Evolutionary conservation across 345 rosid species (phyloP), one percentile per base, ranked within the genome.

Genomic region (Linum trigynum): DNA sequence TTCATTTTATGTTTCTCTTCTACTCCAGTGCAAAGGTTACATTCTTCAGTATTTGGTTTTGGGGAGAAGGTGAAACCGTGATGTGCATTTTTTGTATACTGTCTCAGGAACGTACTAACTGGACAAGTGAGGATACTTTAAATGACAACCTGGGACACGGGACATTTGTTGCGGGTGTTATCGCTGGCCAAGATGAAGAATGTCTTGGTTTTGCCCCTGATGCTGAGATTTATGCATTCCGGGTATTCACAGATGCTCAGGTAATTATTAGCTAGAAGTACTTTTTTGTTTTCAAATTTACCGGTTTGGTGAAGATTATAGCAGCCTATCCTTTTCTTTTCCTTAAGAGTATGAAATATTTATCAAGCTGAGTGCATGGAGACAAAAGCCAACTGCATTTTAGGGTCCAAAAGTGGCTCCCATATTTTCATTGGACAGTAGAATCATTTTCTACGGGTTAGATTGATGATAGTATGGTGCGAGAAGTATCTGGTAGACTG

Each of bases 91-190:
- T 51, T 65, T 74, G 66, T 43, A 63, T 65, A 70, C 70, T 23
- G 32, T 77, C 70, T 76, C 70, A 92, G 98, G 98, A 90, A 70
- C 98, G 98, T 61, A 90, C 97, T 36, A 92, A 92, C 73, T 92
- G 98, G 98, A 92, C 98, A 12, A 88, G 88, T 67, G 98, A 92
- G 75, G 86, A 88, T 76, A 92, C 98, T 64, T 79, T 92, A 75
- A 92, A 90, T 85, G 98, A 92, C 81, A 92, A 92, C 73, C 96
- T 92, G 75, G 98, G 98, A 38, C 98, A 92, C 72, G 98, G 98
- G 74, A 92, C 98, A 10, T 92, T 92, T 83, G 98, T 92, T 65
- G 98, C 98, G 12, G 98, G 98, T 78, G 96, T 92, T 67, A 76
- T 92, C 76, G 95, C 97, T 76, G 98, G 98, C 75, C 86, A 72